Base-by-base conservation (phyloP, 177 flowering plant genomes). In the Vitis hybrid region DNA sequence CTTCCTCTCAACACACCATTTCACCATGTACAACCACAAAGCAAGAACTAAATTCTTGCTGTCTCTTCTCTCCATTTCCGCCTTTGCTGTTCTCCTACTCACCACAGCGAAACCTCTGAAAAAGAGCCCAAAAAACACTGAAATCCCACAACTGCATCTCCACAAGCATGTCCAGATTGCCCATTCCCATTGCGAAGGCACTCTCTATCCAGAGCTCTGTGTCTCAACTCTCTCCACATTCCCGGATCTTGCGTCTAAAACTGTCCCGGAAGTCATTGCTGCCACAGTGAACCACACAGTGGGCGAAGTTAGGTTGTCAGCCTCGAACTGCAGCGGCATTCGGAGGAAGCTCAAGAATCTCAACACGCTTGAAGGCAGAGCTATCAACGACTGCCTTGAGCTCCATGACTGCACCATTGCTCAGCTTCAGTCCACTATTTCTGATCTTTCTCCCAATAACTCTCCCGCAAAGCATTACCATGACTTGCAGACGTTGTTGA, bases 311-410 rank as follows among this genome's bases (percentile, higher is more conserved):
- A 24, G 19, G 48, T 35, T 57, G 62, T 77, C 91, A 35, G 73
- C 74, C 15, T 12, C 78, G 27, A 88, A 85, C 75, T 79, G 83
- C 87, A 58, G 80, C 56, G 58, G 66, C 71, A 56, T 90, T 35
- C 30, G 60, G 52, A 51, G 52, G 3, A 59, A 54, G 19, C 64
- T 61, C 69, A 64, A 49, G 13, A 52, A 62, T 8, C 81, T 81
- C 7, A 72, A 70, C 65, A 79, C 75, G 0, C 70, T 72, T 35
- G 75, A 90, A 27, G 56, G 54, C 1, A 64, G 60, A 4, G 94
- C 94, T 7, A 75, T 90, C 49, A 82, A 76, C 11, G 95, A 92
- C 77, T 92, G 95, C 60, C 72, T 86, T 14, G 89, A 88, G 78
- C 94, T 92, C n/a, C 68, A 87, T 15, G 75, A 74, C 46, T 55